phyloP scores from a whole-genome alignment of 2,329 filamentous ascomycete species.

The Cryphonectria japonica region DNA sequence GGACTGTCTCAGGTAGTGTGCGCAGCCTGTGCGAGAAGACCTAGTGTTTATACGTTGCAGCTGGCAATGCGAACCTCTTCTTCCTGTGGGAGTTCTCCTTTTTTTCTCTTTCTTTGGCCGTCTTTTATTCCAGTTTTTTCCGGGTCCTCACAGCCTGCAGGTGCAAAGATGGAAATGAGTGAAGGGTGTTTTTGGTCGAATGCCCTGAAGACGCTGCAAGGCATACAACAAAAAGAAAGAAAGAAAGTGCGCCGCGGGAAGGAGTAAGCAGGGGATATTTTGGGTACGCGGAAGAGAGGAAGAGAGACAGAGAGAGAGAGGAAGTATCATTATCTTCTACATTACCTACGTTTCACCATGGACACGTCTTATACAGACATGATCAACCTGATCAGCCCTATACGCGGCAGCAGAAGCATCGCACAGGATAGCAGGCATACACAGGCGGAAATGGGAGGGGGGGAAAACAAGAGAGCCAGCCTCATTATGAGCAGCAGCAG shows the following conservation, averaged over 20 bases:
- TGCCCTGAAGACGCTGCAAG: neutral
- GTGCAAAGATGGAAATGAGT: neutral
- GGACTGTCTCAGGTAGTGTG: slow-evolving; percentile 9
- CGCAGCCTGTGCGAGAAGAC: slow-evolving; percentile 18
- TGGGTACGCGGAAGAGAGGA: too few relatives aligned
- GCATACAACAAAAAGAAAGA: neutral
- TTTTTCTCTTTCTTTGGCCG: neutral
- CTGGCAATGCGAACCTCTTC: slow-evolving; percentile 10
- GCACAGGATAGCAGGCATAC: neutral
- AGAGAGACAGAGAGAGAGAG: neutral
- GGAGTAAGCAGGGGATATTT: neutral
- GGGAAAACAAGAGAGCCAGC: neutral
- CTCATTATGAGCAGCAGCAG: slow-evolving; percentile 5
- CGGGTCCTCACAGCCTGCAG: neutral
- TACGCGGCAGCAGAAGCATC: slow-evolving; percentile 11
- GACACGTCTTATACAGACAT: neutral
- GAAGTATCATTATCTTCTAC: neutral
- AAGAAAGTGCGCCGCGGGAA: neutral
- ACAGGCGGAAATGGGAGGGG: neutral
- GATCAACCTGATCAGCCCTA: slow-evolving; percentile 12
- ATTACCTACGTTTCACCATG: slow-evolving; percentile 8
- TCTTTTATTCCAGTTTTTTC: neutral
- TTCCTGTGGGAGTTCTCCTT: neutral
- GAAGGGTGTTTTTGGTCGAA: neutral
- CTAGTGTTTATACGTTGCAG: slow-evolving; percentile 18